Conservation (phyloP, 2,329 filamentous ascomycete genomes). For the Fusarium solani-melongenae region DNA sequence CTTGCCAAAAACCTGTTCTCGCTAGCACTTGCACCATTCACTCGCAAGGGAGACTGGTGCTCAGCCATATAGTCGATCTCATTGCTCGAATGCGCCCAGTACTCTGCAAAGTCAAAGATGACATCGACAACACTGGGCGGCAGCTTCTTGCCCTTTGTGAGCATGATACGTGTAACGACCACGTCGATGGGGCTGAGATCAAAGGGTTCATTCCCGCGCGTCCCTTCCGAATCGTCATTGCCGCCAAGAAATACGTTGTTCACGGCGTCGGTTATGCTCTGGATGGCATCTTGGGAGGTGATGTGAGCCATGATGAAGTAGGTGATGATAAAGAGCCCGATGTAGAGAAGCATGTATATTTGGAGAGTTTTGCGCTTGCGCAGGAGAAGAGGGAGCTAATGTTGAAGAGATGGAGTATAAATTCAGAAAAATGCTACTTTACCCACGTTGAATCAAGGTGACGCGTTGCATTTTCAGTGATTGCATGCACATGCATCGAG, state of each 20-base stretch:
- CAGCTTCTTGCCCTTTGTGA: constrained; percentile 56
- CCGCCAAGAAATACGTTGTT: not conserved
- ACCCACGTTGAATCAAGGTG: constrained; percentile 16
- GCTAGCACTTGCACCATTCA: constrained; percentile 35
- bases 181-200: constrained; percentile 61
- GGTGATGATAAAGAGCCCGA: constrained; percentile 22
- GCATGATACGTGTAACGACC: constrained; percentile 58
- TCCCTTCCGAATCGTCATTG: constrained; percentile 1
- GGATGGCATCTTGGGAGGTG: constrained; percentile 36
- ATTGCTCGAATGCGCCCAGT: constrained; percentile 66
- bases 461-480: constrained; percentile 24
- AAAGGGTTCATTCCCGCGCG: constrained; percentile 17
- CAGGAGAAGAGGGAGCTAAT: not conserved
- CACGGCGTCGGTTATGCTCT: constrained; percentile 23
- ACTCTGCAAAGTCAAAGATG: constrained; percentile 70
- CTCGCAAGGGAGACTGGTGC: constrained; percentile 32
- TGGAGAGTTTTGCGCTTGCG: not conserved
- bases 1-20: constrained; percentile 52
- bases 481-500: constrained; percentile 16
- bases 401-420: not conserved
- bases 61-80: constrained; percentile 43
- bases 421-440: not conserved
- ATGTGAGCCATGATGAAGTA: constrained; percentile 44
- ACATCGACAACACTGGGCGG: constrained; percentile 66
- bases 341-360: constrained; percentile 28